phyloP scores from a whole-genome alignment of 2,329 filamentous ascomycete genomes.

The Graphilbum sp. region DNA sequence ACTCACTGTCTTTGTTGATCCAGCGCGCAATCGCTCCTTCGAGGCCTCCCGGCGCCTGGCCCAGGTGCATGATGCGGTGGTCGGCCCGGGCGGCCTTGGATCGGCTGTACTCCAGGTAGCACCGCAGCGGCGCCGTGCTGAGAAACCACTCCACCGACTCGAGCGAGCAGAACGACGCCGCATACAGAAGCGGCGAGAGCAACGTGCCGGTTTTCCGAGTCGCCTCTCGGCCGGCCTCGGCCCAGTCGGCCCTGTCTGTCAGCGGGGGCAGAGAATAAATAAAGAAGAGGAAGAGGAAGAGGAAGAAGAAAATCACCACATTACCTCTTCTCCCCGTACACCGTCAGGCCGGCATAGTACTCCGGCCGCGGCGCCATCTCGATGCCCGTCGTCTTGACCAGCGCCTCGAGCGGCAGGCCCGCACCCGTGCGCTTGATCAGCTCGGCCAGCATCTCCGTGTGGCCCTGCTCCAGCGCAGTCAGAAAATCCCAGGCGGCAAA shows the following conservation, averaged over 20 bases:
- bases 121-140: conserved; percentile 48
- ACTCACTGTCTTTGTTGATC: conserved; percentile 42
- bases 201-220: conserved; percentile 23
- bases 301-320: too few species aligned
- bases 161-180: conserved; percentile 40
- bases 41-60: conserved; percentile 42
- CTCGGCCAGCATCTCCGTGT: conserved; percentile 40
- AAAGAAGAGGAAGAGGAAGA: too few species aligned
- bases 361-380: conserved; percentile 47
- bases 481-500: conserved; percentile 25
- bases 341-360: conserved; percentile 61
- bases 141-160: conserved; percentile 63
- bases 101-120: conserved; percentile 51
- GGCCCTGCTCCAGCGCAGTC: conserved; percentile 31
- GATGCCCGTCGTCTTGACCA: conserved; percentile 50
- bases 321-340: conserved; percentile 54
- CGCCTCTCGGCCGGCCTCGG: conserved; percentile 38
- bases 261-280: too few species aligned
- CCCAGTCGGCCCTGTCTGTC: conserved; percentile 49
- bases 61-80: conserved; percentile 43
- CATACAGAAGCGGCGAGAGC: conserved; percentile 43
- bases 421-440: conserved; percentile 51
- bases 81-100: conserved; percentile 45
- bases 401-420: conserved; percentile 49
- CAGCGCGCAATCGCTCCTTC: conserved; percentile 46